Conservation (phyloP, 805 yeast species). For the Kuraishia ogatae region DNA sequence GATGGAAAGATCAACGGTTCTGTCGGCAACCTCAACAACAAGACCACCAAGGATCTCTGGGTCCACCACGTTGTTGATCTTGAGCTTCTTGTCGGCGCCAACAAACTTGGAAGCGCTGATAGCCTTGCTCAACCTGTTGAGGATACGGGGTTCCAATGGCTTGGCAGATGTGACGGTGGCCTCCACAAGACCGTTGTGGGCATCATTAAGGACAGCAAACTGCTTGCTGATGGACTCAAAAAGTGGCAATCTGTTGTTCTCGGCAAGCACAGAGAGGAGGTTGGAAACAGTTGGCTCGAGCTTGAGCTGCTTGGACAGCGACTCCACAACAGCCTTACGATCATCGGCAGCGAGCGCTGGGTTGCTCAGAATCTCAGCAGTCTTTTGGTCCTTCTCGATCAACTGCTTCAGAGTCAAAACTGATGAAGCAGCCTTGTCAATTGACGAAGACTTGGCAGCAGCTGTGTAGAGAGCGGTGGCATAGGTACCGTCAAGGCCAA, state of each 20-base stretch:
- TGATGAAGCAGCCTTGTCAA: slow-evolving; percentile 60
- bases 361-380: slow-evolving; percentile 55
- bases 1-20: slow-evolving; percentile 89
- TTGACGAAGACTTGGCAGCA: slow-evolving; percentile 70
- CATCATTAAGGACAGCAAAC: slow-evolving; percentile 74
- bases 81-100: slow-evolving; percentile 79
- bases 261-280: slow-evolving; percentile 79
- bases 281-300: slow-evolving; percentile 70
- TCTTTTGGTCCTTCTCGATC: slow-evolving; percentile 54
- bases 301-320: slow-evolving; percentile 37
- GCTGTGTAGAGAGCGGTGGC: slow-evolving; percentile 94
- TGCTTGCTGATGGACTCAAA: slow-evolving; percentile 58
- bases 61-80: slow-evolving; percentile 73
- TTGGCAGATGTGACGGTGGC: slow-evolving; percentile 86
- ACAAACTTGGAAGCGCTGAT: slow-evolving; percentile 72
- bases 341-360: slow-evolving; percentile 78
- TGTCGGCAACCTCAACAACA: slow-evolving; percentile 92
- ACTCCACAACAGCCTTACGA: slow-evolving; percentile 60
- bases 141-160: slow-evolving; percentile 72
- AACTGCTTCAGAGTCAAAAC: slow-evolving; percentile 49
- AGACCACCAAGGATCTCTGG: slow-evolving; percentile 94
- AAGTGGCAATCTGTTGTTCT: slow-evolving; percentile 84
- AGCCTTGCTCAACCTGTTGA: slow-evolving; percentile 72
- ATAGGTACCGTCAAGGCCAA: slow-evolving; percentile 93
- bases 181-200: slow-evolving; percentile 86